These are phyloP conservation scores for Cryptococcus jaspeensis DNA, from an alignment of 1,284 basidiomycete species.

Conservation along the genomic window DNA sequence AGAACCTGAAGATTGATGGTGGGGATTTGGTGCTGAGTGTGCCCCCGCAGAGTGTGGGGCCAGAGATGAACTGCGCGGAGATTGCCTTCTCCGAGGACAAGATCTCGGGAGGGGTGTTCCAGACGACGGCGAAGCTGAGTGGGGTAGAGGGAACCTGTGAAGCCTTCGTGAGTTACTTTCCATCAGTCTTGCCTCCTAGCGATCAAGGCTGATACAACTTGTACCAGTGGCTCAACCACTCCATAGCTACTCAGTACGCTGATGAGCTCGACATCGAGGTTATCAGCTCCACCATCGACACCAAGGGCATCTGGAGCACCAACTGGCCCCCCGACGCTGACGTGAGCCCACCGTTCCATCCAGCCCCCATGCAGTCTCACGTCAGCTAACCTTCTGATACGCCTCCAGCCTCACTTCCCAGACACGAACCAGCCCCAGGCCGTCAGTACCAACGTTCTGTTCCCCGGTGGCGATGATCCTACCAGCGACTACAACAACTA, in stretches of 20 bases:
- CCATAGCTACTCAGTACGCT: slow-evolving; percentile 1
- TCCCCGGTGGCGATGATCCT: slow-evolving; percentile 8
- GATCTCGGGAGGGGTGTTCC: slow-evolving; percentile 14
- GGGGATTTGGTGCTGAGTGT: slow-evolving; percentile 7
- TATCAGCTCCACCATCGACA: slow-evolving; percentile 2
- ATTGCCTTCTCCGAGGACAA: slow-evolving; percentile 8
- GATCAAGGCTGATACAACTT: slow-evolving; percentile 1
- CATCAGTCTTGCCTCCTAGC: too few species aligned
- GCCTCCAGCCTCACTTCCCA: slow-evolving; percentile 1
- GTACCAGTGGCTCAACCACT: slow-evolving; percentile 16
- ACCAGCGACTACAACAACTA: slow-evolving; percentile 10
- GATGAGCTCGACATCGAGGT: slow-evolving; percentile 16
- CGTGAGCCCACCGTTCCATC: too few species aligned
- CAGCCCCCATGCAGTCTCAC: too few species aligned
- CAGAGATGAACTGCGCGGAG: slow-evolving; percentile 14
- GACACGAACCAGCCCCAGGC: background rate
- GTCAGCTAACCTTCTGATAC: background rate
- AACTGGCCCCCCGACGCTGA: too few species aligned
- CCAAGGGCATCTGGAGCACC: background rate
- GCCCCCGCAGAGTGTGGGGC: slow-evolving; percentile 1
- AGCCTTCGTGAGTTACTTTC: slow-evolving; percentile 8
- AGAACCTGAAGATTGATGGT: slow-evolving; percentile 4
- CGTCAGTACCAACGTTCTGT: background rate
- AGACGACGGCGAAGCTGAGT: slow-evolving; percentile 6
- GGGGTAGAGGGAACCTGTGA: slow-evolving; percentile 9